A percentile compares a stretch with the other conserved stretches of the same genome.
Conservation (phyloP, 306 rosid species). For the Sophora flavescens region DNA sequence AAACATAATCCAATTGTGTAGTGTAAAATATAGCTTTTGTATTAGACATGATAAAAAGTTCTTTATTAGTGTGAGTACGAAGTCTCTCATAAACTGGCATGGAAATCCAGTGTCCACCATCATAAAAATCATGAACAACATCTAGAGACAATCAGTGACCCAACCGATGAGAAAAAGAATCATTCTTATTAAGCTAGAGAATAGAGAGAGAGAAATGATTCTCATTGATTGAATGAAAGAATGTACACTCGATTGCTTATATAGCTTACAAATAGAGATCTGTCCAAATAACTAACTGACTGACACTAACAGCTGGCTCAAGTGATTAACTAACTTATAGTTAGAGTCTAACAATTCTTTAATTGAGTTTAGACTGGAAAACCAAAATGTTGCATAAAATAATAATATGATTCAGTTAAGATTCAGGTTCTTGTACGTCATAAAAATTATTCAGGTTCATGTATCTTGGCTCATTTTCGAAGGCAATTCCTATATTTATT, state of each 20-base stretch:
- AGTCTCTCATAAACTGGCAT: neutral
- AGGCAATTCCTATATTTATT: neutral
- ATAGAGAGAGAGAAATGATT: too few relatives aligned
- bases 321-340: too few relatives aligned
- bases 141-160: neutral
- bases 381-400: slow-evolving; percentile 25
- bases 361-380: neutral
- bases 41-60: neutral
- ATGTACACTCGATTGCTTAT: too few relatives aligned
- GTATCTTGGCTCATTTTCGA: slow-evolving; percentile 37
- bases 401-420: neutral
- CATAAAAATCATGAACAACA: neutral
- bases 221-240: too few relatives aligned
- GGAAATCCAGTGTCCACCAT: neutral
- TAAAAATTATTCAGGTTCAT: slow-evolving; percentile 38
- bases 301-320: too few relatives aligned
- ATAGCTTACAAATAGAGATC: too few relatives aligned
- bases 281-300: too few relatives aligned
- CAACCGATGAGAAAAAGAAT: neutral
- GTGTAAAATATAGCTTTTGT: too few relatives aligned
- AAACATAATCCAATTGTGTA: neutral
- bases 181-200: too few relatives aligned
- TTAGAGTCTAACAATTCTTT: too few relatives aligned
- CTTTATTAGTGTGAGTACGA: neutral
- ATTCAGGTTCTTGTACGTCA: slow-evolving; percentile 35